Evolutionary conservation across 2,329 filamentous ascomycete genomes (phyloP).

Genomic region (Curvularia spicifera): DNA sequence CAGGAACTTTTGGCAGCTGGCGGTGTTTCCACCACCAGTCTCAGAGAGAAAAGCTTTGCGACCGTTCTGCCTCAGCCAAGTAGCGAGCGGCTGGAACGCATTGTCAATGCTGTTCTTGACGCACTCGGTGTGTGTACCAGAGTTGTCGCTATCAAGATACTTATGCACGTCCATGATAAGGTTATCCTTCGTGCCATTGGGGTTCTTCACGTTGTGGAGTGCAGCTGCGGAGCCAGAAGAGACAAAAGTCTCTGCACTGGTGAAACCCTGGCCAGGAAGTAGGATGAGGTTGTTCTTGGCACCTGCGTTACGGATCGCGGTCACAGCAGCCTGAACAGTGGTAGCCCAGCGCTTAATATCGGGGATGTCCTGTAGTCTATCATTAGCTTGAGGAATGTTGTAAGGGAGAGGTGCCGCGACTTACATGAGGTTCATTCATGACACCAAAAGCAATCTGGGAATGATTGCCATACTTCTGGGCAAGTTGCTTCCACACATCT

Average conservation of each 20-base stretch:
- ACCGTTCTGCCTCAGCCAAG: conserved; percentile 48
- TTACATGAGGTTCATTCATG: conserved; percentile 71
- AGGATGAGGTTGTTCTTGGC: conserved; percentile 69
- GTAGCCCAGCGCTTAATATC: conserved; percentile 57
- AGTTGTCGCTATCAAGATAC: conserved; percentile 52
- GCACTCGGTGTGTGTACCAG: conserved; percentile 44
- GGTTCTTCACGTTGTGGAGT: conserved; percentile 63
- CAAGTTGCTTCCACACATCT: conserved; percentile 62
- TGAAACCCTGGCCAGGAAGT: conserved; percentile 67
- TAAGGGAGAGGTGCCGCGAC: conserved; percentile 38
- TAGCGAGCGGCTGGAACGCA: conserved; percentile 45
- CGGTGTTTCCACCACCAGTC: conserved; percentile 51
- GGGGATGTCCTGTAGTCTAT: conserved; percentile 10
- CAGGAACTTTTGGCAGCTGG: conserved; percentile 42
- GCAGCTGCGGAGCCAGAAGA: conserved; percentile 50
- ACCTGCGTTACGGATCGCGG: conserved; percentile 69
- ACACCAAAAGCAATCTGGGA: conserved; percentile 66
- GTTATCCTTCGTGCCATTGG: conserved; percentile 62
- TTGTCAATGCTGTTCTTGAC: conserved; percentile 40
- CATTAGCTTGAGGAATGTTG: conserved; percentile 51
- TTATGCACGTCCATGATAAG: conserved; percentile 57
- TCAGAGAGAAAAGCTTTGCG: conserved; percentile 51
- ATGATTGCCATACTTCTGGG: conserved; percentile 63
- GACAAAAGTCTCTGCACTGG: conserved; percentile 40
- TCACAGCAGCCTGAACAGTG: conserved; percentile 68